These are phyloP conservation scores for Candida cerambycidarum DNA, from an alignment of 805 yeast genomes.

Conservation along the genomic window DNA sequence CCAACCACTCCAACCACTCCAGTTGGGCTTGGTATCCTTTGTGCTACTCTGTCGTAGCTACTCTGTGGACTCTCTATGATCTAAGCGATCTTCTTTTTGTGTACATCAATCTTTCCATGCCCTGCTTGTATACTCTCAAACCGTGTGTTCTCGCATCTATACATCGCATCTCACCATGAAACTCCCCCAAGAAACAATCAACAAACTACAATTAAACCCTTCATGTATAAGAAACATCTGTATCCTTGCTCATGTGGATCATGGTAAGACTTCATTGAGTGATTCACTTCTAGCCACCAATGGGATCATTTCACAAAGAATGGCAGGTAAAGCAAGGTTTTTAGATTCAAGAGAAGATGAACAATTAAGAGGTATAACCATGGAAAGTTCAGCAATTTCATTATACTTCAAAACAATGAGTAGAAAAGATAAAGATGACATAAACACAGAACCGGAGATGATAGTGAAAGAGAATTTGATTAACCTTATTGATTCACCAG, in stretches of 20 bases:
- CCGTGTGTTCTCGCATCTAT: too few species aligned
- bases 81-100: too few species aligned
- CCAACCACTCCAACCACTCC: too few species aligned
- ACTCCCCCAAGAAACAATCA: conserved; percentile 63
- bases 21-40: too few species aligned
- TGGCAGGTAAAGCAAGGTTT: conserved; percentile 94
- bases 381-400: conserved; percentile 96
- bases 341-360: conserved; percentile 95
- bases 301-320: conserved; percentile 90
- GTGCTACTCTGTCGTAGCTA: too few species aligned
- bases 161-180: conserved; percentile 46
- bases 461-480: conserved; percentile 75
- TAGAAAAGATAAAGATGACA: conserved; percentile 28
- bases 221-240: conserved; percentile 82
- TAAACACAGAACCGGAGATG: conserved; percentile 24
- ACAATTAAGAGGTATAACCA: conserved; percentile 93
- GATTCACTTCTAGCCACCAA: conserved; percentile 92
- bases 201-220: conserved; percentile 67
- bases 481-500: conserved; percentile 96
- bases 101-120: too few species aligned
- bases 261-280: conserved; percentile 93
- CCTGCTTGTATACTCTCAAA: too few species aligned
- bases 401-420: conserved; percentile 75
- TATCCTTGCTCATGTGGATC: conserved; percentile 97
- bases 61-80: too few species aligned